Conservation (phyloP, 2,329 filamentous ascomycete genomes). For the Neonectria ditissima region DNA sequence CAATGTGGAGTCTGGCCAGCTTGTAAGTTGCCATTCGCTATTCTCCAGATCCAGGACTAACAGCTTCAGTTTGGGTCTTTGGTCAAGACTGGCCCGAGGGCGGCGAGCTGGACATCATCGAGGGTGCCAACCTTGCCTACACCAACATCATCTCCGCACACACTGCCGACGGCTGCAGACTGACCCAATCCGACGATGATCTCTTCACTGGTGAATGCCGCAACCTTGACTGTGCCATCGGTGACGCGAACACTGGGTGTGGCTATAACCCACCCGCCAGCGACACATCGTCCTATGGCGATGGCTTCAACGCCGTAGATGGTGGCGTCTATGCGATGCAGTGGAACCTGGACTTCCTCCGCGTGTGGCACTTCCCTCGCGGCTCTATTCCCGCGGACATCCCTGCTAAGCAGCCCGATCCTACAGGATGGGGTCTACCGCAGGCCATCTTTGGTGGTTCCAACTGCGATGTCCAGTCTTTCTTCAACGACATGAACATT, state of each 20-base stretch:
- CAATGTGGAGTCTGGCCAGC: constrained; percentile 81
- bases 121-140: constrained; percentile 73
- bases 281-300: constrained; percentile 66
- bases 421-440: constrained; percentile 75
- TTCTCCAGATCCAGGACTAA: constrained; percentile 20
- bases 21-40: constrained; percentile 57
- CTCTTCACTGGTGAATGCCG: constrained; percentile 45
- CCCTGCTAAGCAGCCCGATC: constrained; percentile 67
- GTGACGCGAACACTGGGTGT: constrained; percentile 57
- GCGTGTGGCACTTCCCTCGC: constrained; percentile 83
- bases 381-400: constrained; percentile 74
- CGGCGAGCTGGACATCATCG: constrained; percentile 78
- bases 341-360: constrained; percentile 77
- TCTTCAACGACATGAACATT: constrained; percentile 77
- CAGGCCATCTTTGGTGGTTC: constrained; percentile 74
- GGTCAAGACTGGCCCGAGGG: constrained; percentile 69
- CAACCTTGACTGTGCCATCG: constrained; percentile 53
- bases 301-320: constrained; percentile 72
- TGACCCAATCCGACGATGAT: constrained; percentile 35
- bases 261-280: constrained; percentile 55
- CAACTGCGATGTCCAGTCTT: constrained; percentile 72
- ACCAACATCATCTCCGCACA: constrained; percentile 73
- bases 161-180: constrained; percentile 57
- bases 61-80: constrained; percentile 62
- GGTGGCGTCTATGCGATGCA: constrained; percentile 79